Conservation (phyloP, 345 rosid genomes). For the Syzygium jambos region DNA sequence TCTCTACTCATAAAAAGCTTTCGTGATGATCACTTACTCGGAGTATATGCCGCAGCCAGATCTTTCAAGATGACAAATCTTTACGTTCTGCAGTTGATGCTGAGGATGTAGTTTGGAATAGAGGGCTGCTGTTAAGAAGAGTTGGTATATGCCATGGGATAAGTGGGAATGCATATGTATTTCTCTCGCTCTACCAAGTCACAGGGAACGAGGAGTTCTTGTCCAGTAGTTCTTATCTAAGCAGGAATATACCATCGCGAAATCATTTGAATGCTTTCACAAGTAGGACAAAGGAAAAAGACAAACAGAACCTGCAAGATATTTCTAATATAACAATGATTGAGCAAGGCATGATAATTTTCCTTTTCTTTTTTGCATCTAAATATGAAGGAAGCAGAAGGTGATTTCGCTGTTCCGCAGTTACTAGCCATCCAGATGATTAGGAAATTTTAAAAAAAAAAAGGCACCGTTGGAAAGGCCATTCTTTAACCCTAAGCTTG, state of each 20-base stretch:
- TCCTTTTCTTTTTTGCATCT: background rate
- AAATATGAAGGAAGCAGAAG: background rate
- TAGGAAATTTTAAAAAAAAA: background rate
- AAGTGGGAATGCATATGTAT: slow-evolving; percentile 50
- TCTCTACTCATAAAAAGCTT: background rate
- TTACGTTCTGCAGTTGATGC: slow-evolving; percentile 49
- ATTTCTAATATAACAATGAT: background rate
- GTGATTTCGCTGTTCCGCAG: background rate
- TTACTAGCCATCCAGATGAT: background rate
- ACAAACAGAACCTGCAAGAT: background rate
- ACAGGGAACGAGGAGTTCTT: slow-evolving; percentile 36
- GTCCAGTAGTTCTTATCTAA: background rate
- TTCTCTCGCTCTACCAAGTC: slow-evolving; percentile 39
- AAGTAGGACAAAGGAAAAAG: background rate
- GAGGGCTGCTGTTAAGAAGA: slow-evolving; percentile 59
- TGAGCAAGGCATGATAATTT: background rate
- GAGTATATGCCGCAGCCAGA: slow-evolving; percentile 10
- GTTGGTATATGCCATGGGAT: slow-evolving; percentile 64
- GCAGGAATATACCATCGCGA: background rate
- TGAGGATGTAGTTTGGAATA: slow-evolving; percentile 54
- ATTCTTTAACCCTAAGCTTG: background rate
- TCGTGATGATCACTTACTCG: background rate
- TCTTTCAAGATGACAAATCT: slow-evolving; percentile 44
- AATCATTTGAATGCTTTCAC: background rate
- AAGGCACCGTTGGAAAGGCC: background rate